Conservation (phyloP, 805 yeast genomes). For the Monosporozyma solicola region DNA sequence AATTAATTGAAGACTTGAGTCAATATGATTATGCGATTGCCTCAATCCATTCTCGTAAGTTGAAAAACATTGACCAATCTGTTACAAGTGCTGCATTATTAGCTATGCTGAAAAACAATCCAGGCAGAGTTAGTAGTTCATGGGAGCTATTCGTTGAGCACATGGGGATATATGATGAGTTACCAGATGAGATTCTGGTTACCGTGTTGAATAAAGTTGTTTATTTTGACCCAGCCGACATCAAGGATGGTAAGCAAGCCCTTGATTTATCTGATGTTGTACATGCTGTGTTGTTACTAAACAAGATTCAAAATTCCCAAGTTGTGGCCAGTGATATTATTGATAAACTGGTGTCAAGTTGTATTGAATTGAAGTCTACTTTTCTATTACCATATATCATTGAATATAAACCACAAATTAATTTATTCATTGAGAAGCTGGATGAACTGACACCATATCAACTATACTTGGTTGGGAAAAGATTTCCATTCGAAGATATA, state of each 20-base stretch:
- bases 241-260: conserved; percentile 25
- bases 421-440: conserved; percentile 6
- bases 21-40: conserved; percentile 27
- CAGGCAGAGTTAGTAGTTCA: conserved; percentile 45
- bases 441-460: conserved; percentile 15
- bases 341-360: conserved; percentile 9
- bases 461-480: conserved; percentile 8
- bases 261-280: conserved; percentile 15
- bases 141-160: conserved; percentile 38
- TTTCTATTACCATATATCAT: conserved; percentile 9
- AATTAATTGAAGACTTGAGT: conserved; percentile 23
- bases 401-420: conserved; percentile 6
- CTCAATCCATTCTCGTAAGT: conserved; percentile 22
- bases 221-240: conserved; percentile 32
- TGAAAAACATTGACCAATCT: conserved; percentile 15
- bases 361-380: conserved; percentile 12
- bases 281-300: conserved; percentile 19
- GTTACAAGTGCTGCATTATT: conserved; percentile 20
- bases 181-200: conserved; percentile 20
- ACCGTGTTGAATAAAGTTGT: conserved; percentile 32
- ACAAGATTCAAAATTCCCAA: conserved; percentile 10
- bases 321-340: conserved; percentile 6
- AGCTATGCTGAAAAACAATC: conserved; percentile 36
- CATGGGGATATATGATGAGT: conserved; percentile 4
- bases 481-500: conserved; percentile 7